Base-by-base conservation (phyloP, 2,329 filamentous ascomycete species). In the Colletotrichum kahawae region DNA sequence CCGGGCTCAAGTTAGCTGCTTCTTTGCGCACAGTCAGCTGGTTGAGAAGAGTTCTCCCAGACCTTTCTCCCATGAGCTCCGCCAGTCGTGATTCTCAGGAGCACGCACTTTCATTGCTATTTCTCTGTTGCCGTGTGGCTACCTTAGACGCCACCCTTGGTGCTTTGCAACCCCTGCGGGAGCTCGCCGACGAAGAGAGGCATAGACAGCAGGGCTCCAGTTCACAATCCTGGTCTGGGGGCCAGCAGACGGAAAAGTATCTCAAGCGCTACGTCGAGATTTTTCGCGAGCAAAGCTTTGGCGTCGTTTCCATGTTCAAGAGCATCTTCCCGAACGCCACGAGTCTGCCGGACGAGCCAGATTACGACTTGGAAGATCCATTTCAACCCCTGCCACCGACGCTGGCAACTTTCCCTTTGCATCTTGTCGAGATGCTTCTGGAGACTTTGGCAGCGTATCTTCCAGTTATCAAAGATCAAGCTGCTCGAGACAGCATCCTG, bases 221-320 rank as follows among this genome's bases (percentile, higher is more conserved):
- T 7, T 81, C 82, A 27, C 83, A 83, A 54, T 82, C 84, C 43
- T 94, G 90, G 90, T 91, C 90, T 4, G 92, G 92, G 1, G 96
- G 96, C 0, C 95, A 98, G 80, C 97, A 98, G 83, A 98, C 96
- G 1, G 97, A 98, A 83, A 91, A 95, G 67, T 99, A 95, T 80
- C 87, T 99, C 57, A 99, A 98, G 84, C 91, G 96, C 63, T 99
- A 98, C 84, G 95, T 99, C 79, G 97, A 99, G 82, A 95, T 99
- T 33, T 98, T 98, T 83, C 94, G 97, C 67, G 97, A 99, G 84
- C 97, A 99, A 84, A 98, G 95, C 82, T 99, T 99, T 83, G 94
- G 93, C 57, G 98, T 98, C 75, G 92, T 98, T 33, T 98, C 95
- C 74, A 95, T 98, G 90, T 98, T 97, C 84, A 95, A 93, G 80